Evolutionary conservation across 768 basidiomycete species (phyloP), one percentile per base, ranked within the genome.

Genomic region (Psilocybe cyanescens): DNA sequence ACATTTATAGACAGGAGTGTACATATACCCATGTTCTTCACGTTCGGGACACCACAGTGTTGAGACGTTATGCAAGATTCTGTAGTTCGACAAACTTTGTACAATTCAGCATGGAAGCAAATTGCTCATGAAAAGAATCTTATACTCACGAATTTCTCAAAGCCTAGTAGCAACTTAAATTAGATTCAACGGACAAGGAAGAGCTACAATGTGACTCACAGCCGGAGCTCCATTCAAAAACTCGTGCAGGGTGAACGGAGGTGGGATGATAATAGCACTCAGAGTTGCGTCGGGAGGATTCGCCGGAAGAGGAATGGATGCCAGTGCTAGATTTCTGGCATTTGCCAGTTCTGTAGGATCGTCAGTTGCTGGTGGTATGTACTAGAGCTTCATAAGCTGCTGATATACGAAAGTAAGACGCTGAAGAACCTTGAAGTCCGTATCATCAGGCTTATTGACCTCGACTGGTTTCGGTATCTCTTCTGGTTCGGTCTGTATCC

Each of bases 21-120:
- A 84, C 70, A 87, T 86, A 68, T 89, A 93, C 2, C 91, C 91
- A 58, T 93, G 90, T 64, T 92, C 91, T 76, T 94, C 91, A 54
- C 87, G 86, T 49, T 91, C 90, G 2, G 89, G 84, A 67, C 91
- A 92, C 91, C 91, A 94, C 37, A 80, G 79, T 2, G 91, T 91
- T 16, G 88, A 92, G 5, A 77, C 70, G 59, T 86, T 83, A 57
- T 89, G 85, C 41, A 94, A 78, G 45, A 90, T 80, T 48, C 86
- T 85, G 69, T 91, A 89, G 62, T 86, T 86, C 6, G 81, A 75
- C 6, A 92, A 79, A 44, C 91, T 39, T 28, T 35, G 63, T 3
- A 52, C 14, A 29, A 19, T n/a, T 19, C 31, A 31, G 30, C 52
- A 37, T 52, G 29, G 44, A 9, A 56, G 30, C n/a, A 24, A 24